A percentile compares a stretch with the other conserved stretches of the same genome.
These are phyloP conservation scores for Boletus vinaceobasis DNA, from an alignment of 768 basidiomycete species.

Conservation along the genomic window DNA sequence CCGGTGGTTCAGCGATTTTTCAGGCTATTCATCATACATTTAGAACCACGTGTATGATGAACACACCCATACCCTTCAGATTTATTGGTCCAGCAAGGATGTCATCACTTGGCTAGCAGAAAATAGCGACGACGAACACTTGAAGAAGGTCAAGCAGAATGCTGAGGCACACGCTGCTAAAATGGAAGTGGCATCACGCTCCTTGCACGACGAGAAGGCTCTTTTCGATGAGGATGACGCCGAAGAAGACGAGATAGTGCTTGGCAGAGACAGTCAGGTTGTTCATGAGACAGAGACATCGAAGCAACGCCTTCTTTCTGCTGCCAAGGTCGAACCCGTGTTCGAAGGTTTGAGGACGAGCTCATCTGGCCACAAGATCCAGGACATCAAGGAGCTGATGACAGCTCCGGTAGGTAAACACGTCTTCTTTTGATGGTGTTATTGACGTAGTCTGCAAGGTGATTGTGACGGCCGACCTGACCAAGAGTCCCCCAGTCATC, in stretches of 20 bases:
- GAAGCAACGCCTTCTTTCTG: slow-evolving; percentile 74
- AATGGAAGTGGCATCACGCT: slow-evolving; percentile 86
- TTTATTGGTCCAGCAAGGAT: slow-evolving; percentile 95
- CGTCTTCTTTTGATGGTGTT: background rate
- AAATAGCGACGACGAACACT: slow-evolving; percentile 92
- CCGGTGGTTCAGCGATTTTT: background rate
- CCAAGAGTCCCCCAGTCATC: slow-evolving; percentile 95
- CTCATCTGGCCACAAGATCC: slow-evolving; percentile 83
- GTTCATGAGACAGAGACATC: slow-evolving; percentile 56
- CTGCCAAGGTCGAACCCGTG: slow-evolving; percentile 67
- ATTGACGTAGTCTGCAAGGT: slow-evolving; percentile 48
- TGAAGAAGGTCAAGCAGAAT: slow-evolving; percentile 91
- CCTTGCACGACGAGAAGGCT: slow-evolving; percentile 82
- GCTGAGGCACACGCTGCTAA: slow-evolving; percentile 88
- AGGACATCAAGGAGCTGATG: slow-evolving; percentile 93
- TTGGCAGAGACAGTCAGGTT: slow-evolving; percentile 51
- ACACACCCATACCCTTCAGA: slow-evolving; percentile 85
- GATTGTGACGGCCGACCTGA: slow-evolving; percentile 91
- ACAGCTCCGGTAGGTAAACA: slow-evolving; percentile 73
- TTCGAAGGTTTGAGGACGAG: slow-evolving; percentile 83
- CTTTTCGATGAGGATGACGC: slow-evolving; percentile 86
- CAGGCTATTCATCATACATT: slow-evolving; percentile 14
- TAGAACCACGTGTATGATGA: slow-evolving; percentile 97
- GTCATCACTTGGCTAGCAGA: slow-evolving; percentile 95
- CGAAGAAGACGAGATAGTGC: slow-evolving; percentile 76